Evolutionary conservation across 495 filamentous ascomycete genomes (phyloP).

Genomic region (Chaetomium fimeti): DNA sequence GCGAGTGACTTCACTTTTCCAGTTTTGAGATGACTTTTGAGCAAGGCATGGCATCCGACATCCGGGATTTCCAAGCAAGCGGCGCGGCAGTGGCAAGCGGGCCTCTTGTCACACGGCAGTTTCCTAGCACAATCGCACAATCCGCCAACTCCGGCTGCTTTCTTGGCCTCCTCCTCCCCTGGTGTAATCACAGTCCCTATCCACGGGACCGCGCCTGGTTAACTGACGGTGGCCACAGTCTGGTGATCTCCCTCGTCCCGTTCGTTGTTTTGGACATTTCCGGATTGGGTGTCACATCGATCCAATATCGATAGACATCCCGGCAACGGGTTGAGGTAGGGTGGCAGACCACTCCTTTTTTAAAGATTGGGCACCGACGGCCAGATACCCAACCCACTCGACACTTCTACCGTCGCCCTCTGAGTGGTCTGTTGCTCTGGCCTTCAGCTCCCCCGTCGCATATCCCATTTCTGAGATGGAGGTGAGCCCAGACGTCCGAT

Average conservation of each 20-base stretch:
- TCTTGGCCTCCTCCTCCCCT: not conserved
- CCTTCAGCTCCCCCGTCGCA: conserved; percentile 3
- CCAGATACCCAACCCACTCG: conserved; percentile 12
- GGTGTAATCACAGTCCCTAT: not conserved
- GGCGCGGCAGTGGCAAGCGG: conserved; percentile 9
- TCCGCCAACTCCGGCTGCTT: not conserved
- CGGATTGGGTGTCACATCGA: not conserved
- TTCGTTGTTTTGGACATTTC: not conserved
- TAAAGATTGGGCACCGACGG: conserved; percentile 17
- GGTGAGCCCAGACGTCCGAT: conserved; percentile 7
- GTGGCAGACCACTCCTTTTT: not conserved
- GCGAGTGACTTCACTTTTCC: not conserved
- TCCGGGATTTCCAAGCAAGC: not conserved
- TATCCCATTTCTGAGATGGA: not conserved
- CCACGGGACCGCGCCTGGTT: not conserved
- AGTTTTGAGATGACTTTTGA: not conserved
- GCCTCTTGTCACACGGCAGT: not conserved
- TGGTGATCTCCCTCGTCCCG: not conserved
- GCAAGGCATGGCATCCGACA: not conserved
- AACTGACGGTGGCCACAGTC: not conserved
- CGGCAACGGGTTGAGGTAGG: not conserved
- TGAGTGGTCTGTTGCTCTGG: not conserved
- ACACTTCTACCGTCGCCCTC: not conserved
- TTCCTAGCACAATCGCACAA: not conserved
- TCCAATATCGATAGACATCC: not conserved